Conservation (phyloP, 2,329 filamentous ascomycete genomes). For the Verticillium nubilum region DNA sequence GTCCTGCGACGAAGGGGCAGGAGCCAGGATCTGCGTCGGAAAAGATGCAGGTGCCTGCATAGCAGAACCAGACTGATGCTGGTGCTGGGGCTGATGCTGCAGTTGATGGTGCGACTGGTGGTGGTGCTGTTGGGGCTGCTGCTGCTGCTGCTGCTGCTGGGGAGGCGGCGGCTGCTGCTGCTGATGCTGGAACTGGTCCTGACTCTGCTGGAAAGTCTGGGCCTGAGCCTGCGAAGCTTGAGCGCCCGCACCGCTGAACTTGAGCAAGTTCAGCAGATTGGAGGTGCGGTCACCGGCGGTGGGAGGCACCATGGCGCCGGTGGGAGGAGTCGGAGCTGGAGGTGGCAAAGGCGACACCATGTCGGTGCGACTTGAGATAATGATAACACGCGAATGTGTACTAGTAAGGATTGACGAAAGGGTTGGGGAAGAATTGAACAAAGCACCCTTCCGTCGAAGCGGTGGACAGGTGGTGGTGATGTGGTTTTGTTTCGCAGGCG, state of each 20-base stretch:
- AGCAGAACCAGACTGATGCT: slow-evolving; percentile 19
- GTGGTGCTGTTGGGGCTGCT: slow-evolving; percentile 13
- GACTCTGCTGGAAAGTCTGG: slow-evolving; percentile 6
- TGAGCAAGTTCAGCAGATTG: slow-evolving; percentile 55
- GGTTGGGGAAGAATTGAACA: neutral
- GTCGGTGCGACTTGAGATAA: slow-evolving; percentile 22
- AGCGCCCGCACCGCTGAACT: slow-evolving; percentile 43
- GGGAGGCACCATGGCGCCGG: slow-evolving; percentile 25
- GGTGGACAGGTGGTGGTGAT: neutral
- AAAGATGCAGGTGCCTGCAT: slow-evolving; percentile 22
- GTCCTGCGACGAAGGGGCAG: slow-evolving; percentile 50
- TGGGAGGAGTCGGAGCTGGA: slow-evolving; percentile 44
- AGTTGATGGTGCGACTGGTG: slow-evolving; percentile 13
- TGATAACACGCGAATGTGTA: slow-evolving; percentile 5
- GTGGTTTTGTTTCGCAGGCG: neutral
- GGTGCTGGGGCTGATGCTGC: slow-evolving; percentile 15
- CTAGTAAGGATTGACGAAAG: slow-evolving; percentile 8
- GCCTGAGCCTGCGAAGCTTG: slow-evolving; percentile 9
- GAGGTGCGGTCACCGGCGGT: slow-evolving; percentile 41
- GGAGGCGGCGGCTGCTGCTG: slow-evolving; percentile 12
- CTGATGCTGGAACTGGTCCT: slow-evolving; percentile 7
- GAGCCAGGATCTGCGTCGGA: slow-evolving; percentile 45
- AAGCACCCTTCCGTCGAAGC: slow-evolving; percentile 9
- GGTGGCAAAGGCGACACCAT: slow-evolving; percentile 26
- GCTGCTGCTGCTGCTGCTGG: slow-evolving; percentile 12